Percentiles rank a stretch among this genome's conserved stretches.
Conservation (phyloP, 768 basidiomycete species). For the Hydnomerulius pinastri region DNA sequence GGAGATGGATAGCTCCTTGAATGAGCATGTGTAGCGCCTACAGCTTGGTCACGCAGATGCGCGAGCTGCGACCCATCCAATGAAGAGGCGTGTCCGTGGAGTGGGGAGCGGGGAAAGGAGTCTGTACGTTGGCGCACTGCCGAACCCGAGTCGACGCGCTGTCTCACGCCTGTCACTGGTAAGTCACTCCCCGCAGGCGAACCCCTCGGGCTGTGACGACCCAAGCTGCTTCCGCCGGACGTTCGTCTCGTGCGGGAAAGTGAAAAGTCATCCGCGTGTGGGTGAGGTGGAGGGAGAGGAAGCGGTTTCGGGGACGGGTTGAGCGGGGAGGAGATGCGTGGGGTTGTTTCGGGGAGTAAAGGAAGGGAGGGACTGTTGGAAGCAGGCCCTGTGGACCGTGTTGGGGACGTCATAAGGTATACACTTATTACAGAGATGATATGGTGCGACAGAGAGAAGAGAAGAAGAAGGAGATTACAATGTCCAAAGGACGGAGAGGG, state of each 20-base stretch:
- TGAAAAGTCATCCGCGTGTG: neutral
- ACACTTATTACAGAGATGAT: no score
- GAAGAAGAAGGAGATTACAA: no score
- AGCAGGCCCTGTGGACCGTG: no score
- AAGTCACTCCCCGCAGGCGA: conserved; percentile 12
- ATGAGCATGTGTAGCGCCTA: no score
- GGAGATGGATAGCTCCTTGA: no score
- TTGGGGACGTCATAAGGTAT: no score
- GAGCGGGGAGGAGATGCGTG: conserved; percentile 26
- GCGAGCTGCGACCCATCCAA: conserved; percentile 15
- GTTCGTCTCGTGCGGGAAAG: neutral
- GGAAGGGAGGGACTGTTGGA: conserved; percentile 6
- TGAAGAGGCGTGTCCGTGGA: neutral
- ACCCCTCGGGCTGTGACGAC: conserved; percentile 3
- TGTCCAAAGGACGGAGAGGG: no score
- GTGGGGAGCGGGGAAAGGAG: conserved; percentile 17
- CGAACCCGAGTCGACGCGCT: conserved; percentile 8
- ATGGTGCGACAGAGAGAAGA: no score
- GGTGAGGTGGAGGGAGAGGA: neutral
- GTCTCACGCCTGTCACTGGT: conserved; percentile 21
- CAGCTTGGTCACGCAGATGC: no score
- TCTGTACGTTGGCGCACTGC: conserved; percentile 1
- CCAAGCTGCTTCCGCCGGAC: neutral
- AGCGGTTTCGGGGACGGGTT: conserved; percentile 18
- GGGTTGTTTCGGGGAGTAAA: conserved; percentile 11